Evolutionary conservation across 768 basidiomycete genomes (phyloP).

Genomic region (Rhodosporidiobolus odoratus): DNA sequence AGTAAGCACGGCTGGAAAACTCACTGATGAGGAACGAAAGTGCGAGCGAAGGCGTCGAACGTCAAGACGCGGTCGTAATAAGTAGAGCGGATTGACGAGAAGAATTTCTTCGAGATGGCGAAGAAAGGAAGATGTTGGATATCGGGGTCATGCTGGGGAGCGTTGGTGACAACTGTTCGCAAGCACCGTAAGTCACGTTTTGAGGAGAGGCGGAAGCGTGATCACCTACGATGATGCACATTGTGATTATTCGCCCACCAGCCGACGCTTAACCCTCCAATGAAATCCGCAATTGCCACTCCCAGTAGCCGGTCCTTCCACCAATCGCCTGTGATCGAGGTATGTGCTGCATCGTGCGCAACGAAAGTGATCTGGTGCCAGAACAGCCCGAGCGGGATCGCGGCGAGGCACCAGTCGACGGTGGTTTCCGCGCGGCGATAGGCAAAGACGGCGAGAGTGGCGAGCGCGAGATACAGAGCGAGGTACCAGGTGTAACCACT

Average conservation of each 20-base stretch:
- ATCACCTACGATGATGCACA: constrained; percentile 79
- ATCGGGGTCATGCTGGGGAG: constrained; percentile 78
- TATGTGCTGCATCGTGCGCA: constrained; percentile 91
- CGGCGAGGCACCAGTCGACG: constrained; percentile 59
- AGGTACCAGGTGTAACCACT: constrained; percentile 85
- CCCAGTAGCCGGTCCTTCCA: constrained; percentile 68
- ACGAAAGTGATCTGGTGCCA: constrained; percentile 95
- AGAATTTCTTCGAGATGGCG: constrained; percentile 82
- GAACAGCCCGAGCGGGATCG: constrained; percentile 73
- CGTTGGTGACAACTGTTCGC: constrained; percentile 81
- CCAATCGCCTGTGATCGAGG: constrained; percentile 87
- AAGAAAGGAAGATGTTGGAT: constrained; percentile 75
- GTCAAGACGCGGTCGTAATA: constrained; percentile 85
- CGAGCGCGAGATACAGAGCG: constrained; percentile 67
- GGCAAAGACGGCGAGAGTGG: constrained; percentile 56
- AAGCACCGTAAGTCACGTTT: constrained; percentile 8
- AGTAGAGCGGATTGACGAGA: constrained; percentile 79
- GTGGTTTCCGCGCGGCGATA: constrained; percentile 50
- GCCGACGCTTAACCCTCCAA: constrained; percentile 88
- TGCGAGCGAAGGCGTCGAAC: constrained; percentile 64
- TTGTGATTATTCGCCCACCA: constrained; percentile 98
- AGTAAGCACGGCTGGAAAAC: constrained; percentile 21
- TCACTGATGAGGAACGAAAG: constrained; percentile 65
- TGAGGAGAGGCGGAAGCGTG: background rate
- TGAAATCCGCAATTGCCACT: constrained; percentile 72